Base-by-base conservation (phyloP, 2,329 filamentous ascomycete genomes). In the Monosporascus cannonballus region DNA sequence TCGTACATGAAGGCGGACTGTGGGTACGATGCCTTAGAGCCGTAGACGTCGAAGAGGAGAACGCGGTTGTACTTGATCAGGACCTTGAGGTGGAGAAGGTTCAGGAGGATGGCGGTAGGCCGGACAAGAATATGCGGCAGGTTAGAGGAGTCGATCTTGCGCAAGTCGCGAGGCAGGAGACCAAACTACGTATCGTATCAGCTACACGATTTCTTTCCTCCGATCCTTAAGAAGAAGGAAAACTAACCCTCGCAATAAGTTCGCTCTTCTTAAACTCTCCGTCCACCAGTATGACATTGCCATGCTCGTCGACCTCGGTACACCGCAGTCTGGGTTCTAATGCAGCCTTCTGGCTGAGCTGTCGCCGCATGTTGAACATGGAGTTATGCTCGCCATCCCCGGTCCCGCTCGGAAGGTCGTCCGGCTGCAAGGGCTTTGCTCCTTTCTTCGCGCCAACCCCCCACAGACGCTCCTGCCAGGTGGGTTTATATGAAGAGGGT, bases 1-100 rank as follows among this genome's bases (percentile, higher is more conserved):
- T 97, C 94, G 71, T 97, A 96, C 84, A 99, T 96, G 73, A 99
- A 99, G 15, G 94, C 84, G 4, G 91, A 96, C 69, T 97, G 94
- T 34, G 93, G 91, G 65, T 96, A 96, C 0, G 91, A 95, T 61
- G 95, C 90, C 54, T 90, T 92, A 41, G 90, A 94, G 30, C 94
- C 94, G 71, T 96, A 97, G 15, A 94, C 90, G 65, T 97, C 94
- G 68, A 99, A 97, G 5, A 99, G 86, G 24, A 99, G 82, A 6
- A 99, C 91, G 24, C 92, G 87, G 66, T 99, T 90, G 58, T 92
- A 84, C 74, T 96, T 96, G 69, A 99, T 96, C 24, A 99, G 80
- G 50, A 96, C 94, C 56, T 94, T 89, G 47, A 99, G 83, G 70
- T 99, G 94, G n/a, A 97, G 83, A 11, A 99, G 80, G 66, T 97